phyloP scores from a whole-genome alignment of 129 eudicot genomes.

The Lactuca saligna region DNA sequence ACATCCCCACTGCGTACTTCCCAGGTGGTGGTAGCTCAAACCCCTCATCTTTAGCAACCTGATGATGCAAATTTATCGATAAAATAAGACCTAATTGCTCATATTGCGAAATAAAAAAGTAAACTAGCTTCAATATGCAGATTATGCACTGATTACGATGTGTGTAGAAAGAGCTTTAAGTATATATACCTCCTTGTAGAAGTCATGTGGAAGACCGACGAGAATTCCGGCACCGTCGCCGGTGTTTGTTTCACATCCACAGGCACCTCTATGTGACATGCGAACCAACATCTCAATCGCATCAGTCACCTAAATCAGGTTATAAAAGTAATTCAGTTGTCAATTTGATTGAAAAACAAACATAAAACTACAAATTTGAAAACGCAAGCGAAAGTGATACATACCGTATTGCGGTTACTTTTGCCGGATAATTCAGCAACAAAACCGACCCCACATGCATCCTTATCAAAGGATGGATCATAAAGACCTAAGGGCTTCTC shows the following conservation, averaged over 20 bases:
- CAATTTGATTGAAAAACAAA: neutral
- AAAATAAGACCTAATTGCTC: neutral
- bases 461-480: constrained; percentile 85
- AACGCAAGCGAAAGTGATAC: neutral
- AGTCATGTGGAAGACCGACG: constrained; percentile 92
- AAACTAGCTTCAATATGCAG: neutral
- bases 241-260: constrained; percentile 96
- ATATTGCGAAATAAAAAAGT: neutral
- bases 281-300: constrained; percentile 97
- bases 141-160: neutral
- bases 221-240: constrained; percentile 99
- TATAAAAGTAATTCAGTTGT: neutral
- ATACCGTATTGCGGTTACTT: constrained; percentile 89
- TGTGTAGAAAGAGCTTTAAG: neutral
- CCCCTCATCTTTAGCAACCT: constrained; percentile 83
- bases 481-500: constrained; percentile 93
- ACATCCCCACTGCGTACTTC: constrained; percentile 95
- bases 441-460: constrained; percentile 96
- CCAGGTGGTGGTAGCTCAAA: constrained; percentile 92
- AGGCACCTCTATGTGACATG: constrained; percentile 98
- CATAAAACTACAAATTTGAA: neutral
- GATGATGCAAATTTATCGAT: neutral
- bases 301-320: constrained; percentile 72
- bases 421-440: constrained; percentile 94
- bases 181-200: constrained; percentile 68